These are phyloP conservation scores for Apiosordaria backusii DNA, from an alignment of 495 filamentous ascomycete genomes.

Conservation along the genomic window DNA sequence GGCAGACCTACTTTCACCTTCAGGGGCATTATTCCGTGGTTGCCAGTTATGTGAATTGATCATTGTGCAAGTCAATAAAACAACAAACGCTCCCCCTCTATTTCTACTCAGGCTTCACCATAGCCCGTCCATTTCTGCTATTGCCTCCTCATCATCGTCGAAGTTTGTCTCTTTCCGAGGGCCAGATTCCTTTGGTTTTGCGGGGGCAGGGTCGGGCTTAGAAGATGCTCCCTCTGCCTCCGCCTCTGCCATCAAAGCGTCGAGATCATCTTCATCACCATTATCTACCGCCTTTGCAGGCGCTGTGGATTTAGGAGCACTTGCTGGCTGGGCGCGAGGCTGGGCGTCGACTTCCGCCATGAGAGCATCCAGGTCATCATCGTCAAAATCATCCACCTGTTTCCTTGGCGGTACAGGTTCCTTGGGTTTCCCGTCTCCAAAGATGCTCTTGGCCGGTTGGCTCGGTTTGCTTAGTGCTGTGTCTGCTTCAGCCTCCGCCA, in stretches of 20 bases:
- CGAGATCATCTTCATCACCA: slow-evolving; percentile 34
- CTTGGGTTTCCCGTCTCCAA: slow-evolving; percentile 23
- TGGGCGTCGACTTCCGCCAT: slow-evolving; percentile 44
- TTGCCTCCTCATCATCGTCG: slow-evolving; percentile 52
- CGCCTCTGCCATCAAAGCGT: slow-evolving; percentile 48
- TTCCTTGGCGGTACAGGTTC: not conserved
- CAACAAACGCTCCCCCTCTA: not conserved
- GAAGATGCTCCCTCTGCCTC: slow-evolving; percentile 24
- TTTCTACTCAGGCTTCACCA: slow-evolving; percentile 42
- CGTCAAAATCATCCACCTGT: slow-evolving; percentile 9
- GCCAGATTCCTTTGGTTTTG: slow-evolving; percentile 8
- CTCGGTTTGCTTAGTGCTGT: slow-evolving; percentile 8
- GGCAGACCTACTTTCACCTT: not conserved
- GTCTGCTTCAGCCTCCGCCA: slow-evolving; percentile 44
- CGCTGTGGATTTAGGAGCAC: not conserved
- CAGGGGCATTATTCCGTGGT: not conserved
- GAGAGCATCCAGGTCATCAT: slow-evolving; percentile 47
- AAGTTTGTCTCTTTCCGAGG: not conserved
- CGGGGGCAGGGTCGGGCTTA: not conserved
- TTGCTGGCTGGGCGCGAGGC: slow-evolving; percentile 4
- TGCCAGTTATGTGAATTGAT: not conserved
- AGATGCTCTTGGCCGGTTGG: slow-evolving; percentile 14
- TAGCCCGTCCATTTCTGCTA: slow-evolving; percentile 62
- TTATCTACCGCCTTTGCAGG: not conserved
- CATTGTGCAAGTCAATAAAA: not conserved